Base-by-base conservation (phyloP, 805 yeast genomes). In the Nakazawaea wickerhamii region DNA sequence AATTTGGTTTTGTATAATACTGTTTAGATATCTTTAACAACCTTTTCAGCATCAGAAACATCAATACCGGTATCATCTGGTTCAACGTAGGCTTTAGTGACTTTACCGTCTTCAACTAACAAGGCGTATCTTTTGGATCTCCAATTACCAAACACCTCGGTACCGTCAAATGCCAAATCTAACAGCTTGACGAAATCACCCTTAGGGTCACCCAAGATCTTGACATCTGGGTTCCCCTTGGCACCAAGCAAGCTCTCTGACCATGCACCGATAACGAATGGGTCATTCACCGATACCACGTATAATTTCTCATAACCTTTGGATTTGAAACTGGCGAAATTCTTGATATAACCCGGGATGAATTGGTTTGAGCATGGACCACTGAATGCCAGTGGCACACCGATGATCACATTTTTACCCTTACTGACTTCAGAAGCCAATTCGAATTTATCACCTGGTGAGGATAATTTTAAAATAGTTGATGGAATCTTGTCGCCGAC, bases 241-340 rank as follows among this genome's bases (percentile, higher is more conserved):
- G 30, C 44, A 30, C 44, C 44, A 5, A 41, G 13, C 28, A 73
- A 55, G 17, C 65, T 55, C 43, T 79, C 73, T 34, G 75, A 77
- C 95, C 95, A 89, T 0, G 93, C 90, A 52, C 77, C 74, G 55
- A 81, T 77, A 38, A 88, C 96, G 60, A 89, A 89, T 3, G 93
- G 75, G 58, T 89, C 96, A 61, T 89, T 89, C 38, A 86, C 95
- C 15, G 93, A 72, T 27, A 89, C 76, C 33, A 89, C 77, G 53
- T 71, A 78, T 40, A 88, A 61, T 36, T 76, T 63, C 20, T 64
- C 53, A 63, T 76, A 70, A n/a, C 95, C 95, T 63, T 83, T 81
- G 22, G 68, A 69, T 47, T 73, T 66, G 55, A 88, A 75, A 26
- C 72, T 67, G 5, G 68, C 57, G 45, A 73, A 60, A 35, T 71